Conservation (phyloP, 2,329 filamentous ascomycete genomes). For the Hansfordia pulvinata region DNA sequence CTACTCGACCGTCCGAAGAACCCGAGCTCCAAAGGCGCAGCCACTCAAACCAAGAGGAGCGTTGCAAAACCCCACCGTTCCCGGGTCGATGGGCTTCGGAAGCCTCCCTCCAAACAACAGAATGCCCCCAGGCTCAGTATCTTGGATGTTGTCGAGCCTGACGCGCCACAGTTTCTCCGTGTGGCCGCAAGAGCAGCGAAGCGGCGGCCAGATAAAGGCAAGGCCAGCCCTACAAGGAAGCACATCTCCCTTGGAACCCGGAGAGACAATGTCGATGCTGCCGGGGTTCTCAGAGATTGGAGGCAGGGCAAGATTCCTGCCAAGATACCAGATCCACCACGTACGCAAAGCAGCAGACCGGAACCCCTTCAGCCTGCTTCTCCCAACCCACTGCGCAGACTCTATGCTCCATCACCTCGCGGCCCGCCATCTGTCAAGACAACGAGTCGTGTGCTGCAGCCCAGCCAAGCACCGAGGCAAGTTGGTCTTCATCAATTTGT, state of each 20-base stretch:
- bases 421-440: no score
- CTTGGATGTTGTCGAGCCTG: constrained; percentile 39
- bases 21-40: constrained; percentile 1
- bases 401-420: no score
- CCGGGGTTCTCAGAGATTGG: constrained; percentile 40
- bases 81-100: no score
- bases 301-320: constrained; percentile 35
- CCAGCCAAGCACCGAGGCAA: no score
- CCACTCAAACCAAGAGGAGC: constrained; percentile 1
- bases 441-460: no score
- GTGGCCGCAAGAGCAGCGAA: constrained; percentile 46
- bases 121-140: constrained; percentile 40
- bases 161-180: constrained; percentile 43
- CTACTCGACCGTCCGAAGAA: constrained; percentile 10
- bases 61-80: no score
- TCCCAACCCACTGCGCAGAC: constrained; percentile 8
- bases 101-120: no score
- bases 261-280: constrained; percentile 45
- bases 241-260: constrained; percentile 46
- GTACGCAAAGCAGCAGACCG: constrained; percentile 5
- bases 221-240: constrained; percentile 40
- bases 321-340: constrained; percentile 16
- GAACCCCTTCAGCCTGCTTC: constrained; percentile 12
- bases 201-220: constrained; percentile 31
- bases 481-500: no score